Base-by-base conservation (phyloP, 2,329 filamentous ascomycete genomes). In the Zalaria obscura region DNA sequence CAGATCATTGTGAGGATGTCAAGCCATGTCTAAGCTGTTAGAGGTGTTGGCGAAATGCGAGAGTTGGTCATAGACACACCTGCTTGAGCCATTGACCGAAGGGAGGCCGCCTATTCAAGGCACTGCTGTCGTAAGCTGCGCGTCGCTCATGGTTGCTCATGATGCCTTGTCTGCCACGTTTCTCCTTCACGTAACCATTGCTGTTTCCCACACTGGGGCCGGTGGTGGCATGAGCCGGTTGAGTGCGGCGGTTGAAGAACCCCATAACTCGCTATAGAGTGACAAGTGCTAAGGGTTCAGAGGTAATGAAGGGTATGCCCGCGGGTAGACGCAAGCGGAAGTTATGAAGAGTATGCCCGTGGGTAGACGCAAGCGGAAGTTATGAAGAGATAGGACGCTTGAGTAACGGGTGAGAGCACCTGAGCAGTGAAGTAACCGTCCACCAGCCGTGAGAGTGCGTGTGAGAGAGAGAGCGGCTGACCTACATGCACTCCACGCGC, bases 21-120 rank as follows among this genome's bases (percentile, higher is more conserved):
- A 8, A 82, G 60, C 68, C 73, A 78, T 4, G 76, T 80, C 18
- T 18, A 18, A 18, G 18, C 18, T 18, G 18, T 18, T 18, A 18
- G 18, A 18, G 18, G 18, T 18, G 18, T 18, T 18, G 18, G 18
- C 18, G 18, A 18, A 18, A 18, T 18, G 18, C 18, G 18, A 18
- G 18, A 18, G 18, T 18, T 18, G 18, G 18, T 18, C 18, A 18
- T 18, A 18, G 18, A 18, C 18, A 18, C 18, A 18, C 18, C 5
- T 67, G 66, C 57, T 78, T 81, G 48, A 83, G 56, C 80, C 80
- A 84, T 54, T 80, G 76, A 3, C 79, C 77, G 48, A 84, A 80
- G 2, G 63, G 70, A 2, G 78, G 78, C 7, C 70, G 63, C 2
- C 55, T 61, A 2, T 63, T 63, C 67, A 75, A 29, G 6, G 38